phyloP scores from a whole-genome alignment of 2,329 filamentous ascomycete genomes.

The Cladobotryum protrusum region DNA sequence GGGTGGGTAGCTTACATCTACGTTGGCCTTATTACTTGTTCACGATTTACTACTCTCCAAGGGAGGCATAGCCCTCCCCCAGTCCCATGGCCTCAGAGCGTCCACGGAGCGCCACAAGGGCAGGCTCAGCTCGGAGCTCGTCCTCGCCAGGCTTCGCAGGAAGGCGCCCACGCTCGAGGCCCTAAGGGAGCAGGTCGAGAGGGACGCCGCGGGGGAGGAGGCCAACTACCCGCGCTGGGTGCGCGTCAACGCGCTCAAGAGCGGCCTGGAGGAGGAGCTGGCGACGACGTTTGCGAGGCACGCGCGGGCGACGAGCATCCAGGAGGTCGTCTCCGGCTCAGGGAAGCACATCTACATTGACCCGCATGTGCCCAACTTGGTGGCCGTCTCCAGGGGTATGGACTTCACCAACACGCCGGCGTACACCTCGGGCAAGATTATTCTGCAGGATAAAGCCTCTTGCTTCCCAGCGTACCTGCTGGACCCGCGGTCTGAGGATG shows the following conservation, averaged over 20 bases:
- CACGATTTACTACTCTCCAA: conserved; percentile 84
- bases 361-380: conserved; percentile 70
- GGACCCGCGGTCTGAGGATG: conserved; percentile 58
- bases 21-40: conserved; percentile 71
- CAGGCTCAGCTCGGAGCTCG: conserved; percentile 75
- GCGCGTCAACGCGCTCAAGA: conserved; percentile 74
- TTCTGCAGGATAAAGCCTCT: conserved; percentile 93
- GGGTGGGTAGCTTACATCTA: conserved; percentile 63
- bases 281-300: conserved; percentile 65
- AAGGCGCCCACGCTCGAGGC: conserved; percentile 63
- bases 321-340: conserved; percentile 43
- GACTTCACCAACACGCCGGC: conserved; percentile 69
- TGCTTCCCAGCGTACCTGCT: conserved; percentile 93
- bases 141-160: conserved; percentile 66
- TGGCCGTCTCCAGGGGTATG: conserved; percentile 66
- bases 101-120: conserved; percentile 76
- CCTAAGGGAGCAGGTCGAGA: conserved; percentile 54
- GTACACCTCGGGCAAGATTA: conserved; percentile 71
- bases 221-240: conserved; percentile 81
- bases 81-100: conserved; percentile 69
- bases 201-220: conserved; percentile 42
- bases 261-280: conserved; percentile 66
- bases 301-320: conserved; percentile 47
- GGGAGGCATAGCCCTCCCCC: conserved; percentile 72
- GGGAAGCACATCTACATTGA: conserved; percentile 64